phyloP scores from a whole-genome alignment of 306 rosid genomes.

The Crotalaria pallida region DNA sequence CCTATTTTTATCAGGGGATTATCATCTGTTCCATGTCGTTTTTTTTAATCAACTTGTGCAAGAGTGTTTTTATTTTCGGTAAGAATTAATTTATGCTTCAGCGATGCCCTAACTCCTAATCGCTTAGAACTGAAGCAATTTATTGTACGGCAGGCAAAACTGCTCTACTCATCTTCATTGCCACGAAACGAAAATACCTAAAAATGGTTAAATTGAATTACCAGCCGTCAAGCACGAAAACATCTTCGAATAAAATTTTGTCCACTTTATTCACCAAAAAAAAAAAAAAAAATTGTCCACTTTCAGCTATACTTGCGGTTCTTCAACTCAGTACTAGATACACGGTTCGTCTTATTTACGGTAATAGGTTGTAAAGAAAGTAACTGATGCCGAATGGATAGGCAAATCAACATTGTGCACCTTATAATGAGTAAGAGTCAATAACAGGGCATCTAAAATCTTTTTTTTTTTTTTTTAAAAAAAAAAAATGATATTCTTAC shows the following conservation, averaged over 20 bases:
- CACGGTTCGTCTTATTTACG: slow-evolving; percentile 2
- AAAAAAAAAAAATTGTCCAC: no score
- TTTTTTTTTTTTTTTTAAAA: no score
- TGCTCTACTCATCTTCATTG: neutral
- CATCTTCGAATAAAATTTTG: neutral
- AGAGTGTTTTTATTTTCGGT: no score
- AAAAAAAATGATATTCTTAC: no score
- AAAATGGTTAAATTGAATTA: neutral
- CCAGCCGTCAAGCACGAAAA: neutral
- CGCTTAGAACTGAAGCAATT: neutral
- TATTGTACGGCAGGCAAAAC: neutral
- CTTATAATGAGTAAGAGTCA: neutral
- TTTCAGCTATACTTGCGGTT: neutral
- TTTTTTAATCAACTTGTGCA: no score
- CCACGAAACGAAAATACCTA: neutral
- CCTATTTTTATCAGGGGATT: no score
- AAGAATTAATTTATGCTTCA: neutral
- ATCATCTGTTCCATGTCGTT: no score
- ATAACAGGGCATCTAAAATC: neutral
- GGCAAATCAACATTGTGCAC: neutral
- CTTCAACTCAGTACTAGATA: neutral
- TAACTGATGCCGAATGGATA: neutral
- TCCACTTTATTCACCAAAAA: no score
- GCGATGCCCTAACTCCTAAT: neutral
- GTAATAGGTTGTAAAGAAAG: neutral